Conservation (phyloP, 2,329 filamentous ascomycete species). For the Leptographium flavum region DNA sequence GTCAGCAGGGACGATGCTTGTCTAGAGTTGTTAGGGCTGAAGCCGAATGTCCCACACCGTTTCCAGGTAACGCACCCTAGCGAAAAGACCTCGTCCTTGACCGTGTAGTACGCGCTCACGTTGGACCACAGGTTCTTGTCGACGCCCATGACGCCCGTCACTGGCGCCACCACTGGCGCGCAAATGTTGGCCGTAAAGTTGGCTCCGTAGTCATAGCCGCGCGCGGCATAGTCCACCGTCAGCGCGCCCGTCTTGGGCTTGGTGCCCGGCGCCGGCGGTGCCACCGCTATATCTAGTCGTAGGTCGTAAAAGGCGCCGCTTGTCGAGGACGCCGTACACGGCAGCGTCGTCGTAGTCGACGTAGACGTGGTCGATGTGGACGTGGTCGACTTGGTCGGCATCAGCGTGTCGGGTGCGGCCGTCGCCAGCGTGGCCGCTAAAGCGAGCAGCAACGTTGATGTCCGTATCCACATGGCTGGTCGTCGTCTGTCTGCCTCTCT, state of each 20-base stretch:
- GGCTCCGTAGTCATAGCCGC: slow-evolving; percentile 61
- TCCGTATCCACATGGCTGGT: neutral
- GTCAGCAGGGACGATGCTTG: slow-evolving; percentile 37
- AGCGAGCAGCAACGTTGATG: slow-evolving; percentile 6
- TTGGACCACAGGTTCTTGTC: slow-evolving; percentile 50
- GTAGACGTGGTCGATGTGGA: slow-evolving; percentile 30
- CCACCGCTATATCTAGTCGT: slow-evolving; percentile 36
- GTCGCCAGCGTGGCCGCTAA: neutral
- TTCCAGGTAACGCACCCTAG: slow-evolving; percentile 45
- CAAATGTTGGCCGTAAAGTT: slow-evolving; percentile 83
- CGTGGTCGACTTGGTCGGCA: slow-evolving; percentile 20
- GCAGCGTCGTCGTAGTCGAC: slow-evolving; percentile 25
- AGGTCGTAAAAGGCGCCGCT: slow-evolving; percentile 46
- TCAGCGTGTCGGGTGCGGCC: neutral
- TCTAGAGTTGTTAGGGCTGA: slow-evolving; percentile 18
- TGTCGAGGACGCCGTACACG: slow-evolving; percentile 42
- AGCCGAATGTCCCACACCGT: neutral
- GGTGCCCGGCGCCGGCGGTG: slow-evolving; percentile 25
- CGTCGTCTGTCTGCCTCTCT: neutral
- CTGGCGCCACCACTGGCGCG: slow-evolving; percentile 53
- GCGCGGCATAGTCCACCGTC: slow-evolving; percentile 44
- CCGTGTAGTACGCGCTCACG: slow-evolving; percentile 64
- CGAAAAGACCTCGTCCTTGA: slow-evolving; percentile 53
- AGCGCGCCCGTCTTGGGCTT: slow-evolving; percentile 28
- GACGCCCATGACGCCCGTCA: slow-evolving; percentile 50